Percentiles rank a stretch among this genome's conserved stretches.
phyloP scores from a whole-genome alignment of 129 eudicot genomes.

The Deinandra increscens region DNA sequence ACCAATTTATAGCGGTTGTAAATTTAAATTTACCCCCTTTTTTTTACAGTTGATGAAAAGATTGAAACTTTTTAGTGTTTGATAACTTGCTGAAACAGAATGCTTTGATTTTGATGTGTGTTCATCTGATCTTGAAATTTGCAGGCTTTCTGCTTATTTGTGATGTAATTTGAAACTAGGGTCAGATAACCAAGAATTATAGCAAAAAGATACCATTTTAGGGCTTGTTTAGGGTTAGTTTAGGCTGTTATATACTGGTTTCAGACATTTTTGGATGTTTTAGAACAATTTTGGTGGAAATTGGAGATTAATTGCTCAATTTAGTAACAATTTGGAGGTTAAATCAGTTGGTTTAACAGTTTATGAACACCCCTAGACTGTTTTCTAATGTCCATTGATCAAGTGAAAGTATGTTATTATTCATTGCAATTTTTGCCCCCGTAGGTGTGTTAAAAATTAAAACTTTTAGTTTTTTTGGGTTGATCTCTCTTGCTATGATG shows the following conservation, averaged over 20 bases:
- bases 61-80: not conserved
- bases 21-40: no score
- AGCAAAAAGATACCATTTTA: no score
- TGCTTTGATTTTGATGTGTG: not conserved
- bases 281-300: no score
- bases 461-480: not conserved
- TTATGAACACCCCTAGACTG: not conserved
- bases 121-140: conserved; percentile 7
- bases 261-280: no score
- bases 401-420: not conserved
- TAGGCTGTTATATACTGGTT: no score
- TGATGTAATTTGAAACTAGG: not conserved
- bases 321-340: no score
- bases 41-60: not conserved
- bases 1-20: no score
- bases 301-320: no score
- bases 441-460: no score
- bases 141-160: not conserved
- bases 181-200: no score
- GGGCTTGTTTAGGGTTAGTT: no score
- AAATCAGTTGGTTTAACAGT: not conserved
- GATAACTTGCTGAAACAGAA: not conserved
- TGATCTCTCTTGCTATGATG: conserved; percentile 2
- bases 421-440: not conserved
- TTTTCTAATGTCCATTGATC: not conserved